phyloP scores from a whole-genome alignment of 164 flowering plant species.

The Santalum album region DNA sequence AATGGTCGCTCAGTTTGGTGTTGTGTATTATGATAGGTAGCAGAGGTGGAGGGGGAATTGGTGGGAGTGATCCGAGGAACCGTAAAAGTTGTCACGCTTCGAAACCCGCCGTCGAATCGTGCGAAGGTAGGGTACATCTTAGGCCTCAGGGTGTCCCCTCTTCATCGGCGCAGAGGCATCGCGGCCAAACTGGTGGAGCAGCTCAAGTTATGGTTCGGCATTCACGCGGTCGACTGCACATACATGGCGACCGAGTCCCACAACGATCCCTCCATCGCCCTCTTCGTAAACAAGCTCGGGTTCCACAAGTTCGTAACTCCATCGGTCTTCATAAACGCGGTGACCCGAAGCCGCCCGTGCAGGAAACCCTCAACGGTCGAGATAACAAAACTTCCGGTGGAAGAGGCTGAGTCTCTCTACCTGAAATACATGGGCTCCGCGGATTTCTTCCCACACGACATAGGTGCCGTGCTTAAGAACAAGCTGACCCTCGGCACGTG shows the following conservation, averaged over 20 bases:
- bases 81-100: constrained; percentile 34
- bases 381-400: constrained; percentile 28
- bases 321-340: constrained; percentile 51
- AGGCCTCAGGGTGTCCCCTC: constrained; percentile 54
- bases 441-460: constrained; percentile 63
- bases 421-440: constrained; percentile 27
- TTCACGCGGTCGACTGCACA: constrained; percentile 38
- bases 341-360: constrained; percentile 8
- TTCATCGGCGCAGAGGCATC: constrained; percentile 42
- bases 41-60: constrained; percentile 41
- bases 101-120: constrained; percentile 5
- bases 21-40: too few species aligned
- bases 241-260: constrained; percentile 78
- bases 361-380: constrained; percentile 16
- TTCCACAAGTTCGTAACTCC: constrained; percentile 44
- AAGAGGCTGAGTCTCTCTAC: constrained; percentile 50
- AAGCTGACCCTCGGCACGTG: constrained; percentile 63
- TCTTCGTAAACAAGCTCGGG: constrained; percentile 41
- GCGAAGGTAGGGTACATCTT: constrained; percentile 55
- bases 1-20: too few species aligned
- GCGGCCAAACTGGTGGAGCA: constrained; percentile 36
- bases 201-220: constrained; percentile 56
- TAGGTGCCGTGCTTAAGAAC: constrained; percentile 33
- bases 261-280: constrained; percentile 51
- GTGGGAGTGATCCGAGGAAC: constrained; percentile 67